phyloP scores from a whole-genome alignment of 1,284 basidiomycete genomes.

The Sporisorium sorghi region DNA sequence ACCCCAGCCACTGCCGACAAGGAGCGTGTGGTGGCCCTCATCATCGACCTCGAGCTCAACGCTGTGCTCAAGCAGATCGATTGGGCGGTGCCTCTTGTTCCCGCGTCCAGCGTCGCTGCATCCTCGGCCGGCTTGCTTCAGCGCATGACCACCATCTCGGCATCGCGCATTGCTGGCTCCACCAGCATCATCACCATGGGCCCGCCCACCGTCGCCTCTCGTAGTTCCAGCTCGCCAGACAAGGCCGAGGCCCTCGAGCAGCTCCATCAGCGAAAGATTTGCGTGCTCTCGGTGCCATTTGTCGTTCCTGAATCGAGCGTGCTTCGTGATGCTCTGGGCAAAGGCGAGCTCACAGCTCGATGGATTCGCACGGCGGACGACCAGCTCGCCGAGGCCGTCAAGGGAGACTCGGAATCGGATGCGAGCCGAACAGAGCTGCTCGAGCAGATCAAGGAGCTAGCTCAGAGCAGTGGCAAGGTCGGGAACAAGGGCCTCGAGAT shows the following conservation, averaged over 20 bases:
- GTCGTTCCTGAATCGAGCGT: slow-evolving; percentile 40
- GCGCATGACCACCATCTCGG: slow-evolving; percentile 36
- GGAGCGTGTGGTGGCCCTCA: slow-evolving; percentile 38
- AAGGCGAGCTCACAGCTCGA: slow-evolving; percentile 38
- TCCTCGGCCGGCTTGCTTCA: slow-evolving; percentile 20
- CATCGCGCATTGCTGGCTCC: slow-evolving; percentile 45
- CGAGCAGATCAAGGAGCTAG: slow-evolving; percentile 22
- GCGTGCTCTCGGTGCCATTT: slow-evolving; percentile 40
- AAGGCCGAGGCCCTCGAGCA: slow-evolving; percentile 32
- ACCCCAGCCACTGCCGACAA: slow-evolving; percentile 30
- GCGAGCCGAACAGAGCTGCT: slow-evolving; percentile 22
- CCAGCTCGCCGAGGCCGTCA: neutral
- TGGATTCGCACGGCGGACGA: slow-evolving; percentile 24
- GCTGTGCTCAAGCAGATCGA: slow-evolving; percentile 42
- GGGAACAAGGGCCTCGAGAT: slow-evolving; percentile 15
- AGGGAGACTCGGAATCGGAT: slow-evolving; percentile 6
- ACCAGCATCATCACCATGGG: slow-evolving; percentile 34
- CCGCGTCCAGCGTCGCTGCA: slow-evolving; percentile 11
- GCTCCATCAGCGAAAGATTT: slow-evolving; percentile 35
- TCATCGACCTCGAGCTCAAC: slow-evolving; percentile 44
- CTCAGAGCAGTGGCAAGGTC: slow-evolving; percentile 6
- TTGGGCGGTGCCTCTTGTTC: slow-evolving; percentile 39
- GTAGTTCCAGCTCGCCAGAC: slow-evolving; percentile 17
- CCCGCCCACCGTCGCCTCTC: slow-evolving; percentile 21
- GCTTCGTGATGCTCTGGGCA: slow-evolving; percentile 47